Evolutionary conservation across 495 filamentous ascomycete species (phyloP).

Genomic region (Trichoderma parareesei): DNA sequence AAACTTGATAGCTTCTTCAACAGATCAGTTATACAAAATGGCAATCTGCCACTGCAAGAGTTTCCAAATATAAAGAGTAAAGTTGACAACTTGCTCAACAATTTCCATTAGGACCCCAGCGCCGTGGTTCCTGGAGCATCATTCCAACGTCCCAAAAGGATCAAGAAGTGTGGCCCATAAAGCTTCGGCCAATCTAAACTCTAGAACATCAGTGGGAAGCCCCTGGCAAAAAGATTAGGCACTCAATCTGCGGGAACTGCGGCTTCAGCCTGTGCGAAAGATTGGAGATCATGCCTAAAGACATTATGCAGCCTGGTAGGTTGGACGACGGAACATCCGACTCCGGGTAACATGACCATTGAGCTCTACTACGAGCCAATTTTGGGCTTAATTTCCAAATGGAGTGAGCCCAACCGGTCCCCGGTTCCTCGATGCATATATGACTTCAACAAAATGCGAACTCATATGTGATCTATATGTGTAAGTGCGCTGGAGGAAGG

Average conservation of each 20-base stretch:
- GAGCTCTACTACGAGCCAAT: conserved; percentile 44
- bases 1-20: too few relatives aligned
- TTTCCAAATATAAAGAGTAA: conserved; percentile 29
- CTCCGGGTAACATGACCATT: conserved; percentile 29
- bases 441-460: neutral
- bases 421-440: neutral
- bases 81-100: conserved; percentile 26
- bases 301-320: conserved; percentile 34
- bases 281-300: conserved; percentile 41
- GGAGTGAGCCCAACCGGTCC: conserved; percentile 35
- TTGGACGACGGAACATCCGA: conserved; percentile 34
- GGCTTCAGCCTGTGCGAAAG: conserved; percentile 39
- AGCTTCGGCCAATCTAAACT: conserved; percentile 24
- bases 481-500: too few relatives aligned
- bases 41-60: conserved; percentile 43
- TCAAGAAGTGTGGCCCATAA: neutral
- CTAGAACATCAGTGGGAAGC: conserved; percentile 30
- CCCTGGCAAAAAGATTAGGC: conserved; percentile 41
- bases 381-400: conserved; percentile 25
- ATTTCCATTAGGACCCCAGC: conserved; percentile 34
- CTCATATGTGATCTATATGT: too few relatives aligned
- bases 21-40: too few relatives aligned
- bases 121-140: conserved; percentile 34
- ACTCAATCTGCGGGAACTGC: conserved; percentile 40
- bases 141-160: conserved; percentile 31